A percentile compares a stretch with the other conserved stretches of the same genome.
Conservation (phyloP, 495 filamentous ascomycete genomes). For the Aspergillus biplanus region DNA sequence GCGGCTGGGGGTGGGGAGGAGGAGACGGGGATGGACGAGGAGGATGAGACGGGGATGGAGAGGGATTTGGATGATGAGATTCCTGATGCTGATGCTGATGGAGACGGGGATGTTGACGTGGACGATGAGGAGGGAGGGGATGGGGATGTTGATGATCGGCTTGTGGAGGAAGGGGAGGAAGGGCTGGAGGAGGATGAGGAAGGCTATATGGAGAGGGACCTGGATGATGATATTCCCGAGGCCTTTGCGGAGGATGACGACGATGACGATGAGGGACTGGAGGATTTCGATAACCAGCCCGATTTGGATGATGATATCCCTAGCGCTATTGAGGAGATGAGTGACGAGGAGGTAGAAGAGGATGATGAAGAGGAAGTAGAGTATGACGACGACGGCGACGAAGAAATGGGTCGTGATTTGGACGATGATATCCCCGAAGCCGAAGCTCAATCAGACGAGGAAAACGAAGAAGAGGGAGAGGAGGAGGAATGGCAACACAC, state of each 20-base stretch:
- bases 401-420: conserved; percentile 38
- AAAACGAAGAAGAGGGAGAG: conserved; percentile 4
- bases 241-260: conserved; percentile 52
- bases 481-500: conserved; percentile 68
- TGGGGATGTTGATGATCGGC: conserved; percentile 40
- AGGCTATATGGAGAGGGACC: conserved; percentile 49
- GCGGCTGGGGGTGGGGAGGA: conserved; percentile 31
- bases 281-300: conserved; percentile 45
- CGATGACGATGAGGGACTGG: conserved; percentile 41
- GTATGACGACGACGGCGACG: conserved; percentile 26
- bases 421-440: conserved; percentile 52
- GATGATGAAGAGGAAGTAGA: conserved; percentile 27
- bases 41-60: conserved; percentile 43
- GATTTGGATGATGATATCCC: conserved; percentile 51
- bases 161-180: conserved; percentile 48
- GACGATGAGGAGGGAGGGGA: conserved; percentile 29
- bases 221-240: conserved; percentile 57
- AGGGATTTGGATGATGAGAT: conserved; percentile 55
- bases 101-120: neutral
- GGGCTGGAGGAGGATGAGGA: conserved; percentile 48
- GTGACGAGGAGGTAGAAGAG: conserved; percentile 37
- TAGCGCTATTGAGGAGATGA: conserved; percentile 32
- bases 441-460: conserved; percentile 33
- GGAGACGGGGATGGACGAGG: conserved; percentile 33
- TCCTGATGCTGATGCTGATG: conserved; percentile 36